phyloP scores from a whole-genome alignment of 2,329 filamentous ascomycete species.

The Mollisia scopiformis region DNA sequence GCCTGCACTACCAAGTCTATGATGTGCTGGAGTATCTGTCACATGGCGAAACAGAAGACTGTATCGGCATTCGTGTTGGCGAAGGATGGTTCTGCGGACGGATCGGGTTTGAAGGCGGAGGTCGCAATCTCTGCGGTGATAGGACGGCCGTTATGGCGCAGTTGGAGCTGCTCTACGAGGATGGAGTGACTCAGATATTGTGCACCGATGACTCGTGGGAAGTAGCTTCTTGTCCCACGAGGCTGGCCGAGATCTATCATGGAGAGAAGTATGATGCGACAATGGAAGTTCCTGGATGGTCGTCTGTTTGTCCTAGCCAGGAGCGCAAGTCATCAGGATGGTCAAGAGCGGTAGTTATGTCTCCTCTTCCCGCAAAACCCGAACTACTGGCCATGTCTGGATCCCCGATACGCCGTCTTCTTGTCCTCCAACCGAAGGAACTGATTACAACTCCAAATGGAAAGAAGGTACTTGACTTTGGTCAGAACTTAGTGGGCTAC shows the following conservation, averaged over 20 bases:
- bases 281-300: constrained; percentile 35
- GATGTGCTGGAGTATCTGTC: constrained; percentile 10
- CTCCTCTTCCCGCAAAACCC: constrained; percentile 40
- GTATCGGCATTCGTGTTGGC: constrained; percentile 8
- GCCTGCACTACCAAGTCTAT: constrained; percentile 18
- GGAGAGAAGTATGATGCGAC: constrained; percentile 54
- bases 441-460: constrained; percentile 42
- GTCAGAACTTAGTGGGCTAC: constrained; percentile 59
- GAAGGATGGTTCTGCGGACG: constrained; percentile 18
- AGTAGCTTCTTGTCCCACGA: constrained; percentile 3
- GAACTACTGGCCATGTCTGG: constrained; percentile 42
- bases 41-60: constrained; percentile 31
- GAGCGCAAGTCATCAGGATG: too few relatives aligned
- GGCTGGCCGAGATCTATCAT: constrained; percentile 49
- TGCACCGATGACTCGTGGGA: constrained; percentile 22
- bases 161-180: constrained; percentile 28
- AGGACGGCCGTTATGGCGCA: constrained; percentile 36
- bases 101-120: constrained; percentile 5
- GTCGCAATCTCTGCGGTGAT: constrained; percentile 41
- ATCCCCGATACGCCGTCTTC: constrained; percentile 45
- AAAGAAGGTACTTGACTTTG: constrained; percentile 55
- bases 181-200: background rate
- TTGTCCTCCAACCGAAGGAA: constrained; percentile 31
- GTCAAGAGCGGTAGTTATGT: constrained; percentile 20
- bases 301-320: background rate